These are phyloP conservation scores for Phellopilus nigrolimitatus DNA, from an alignment of 1,284 basidiomycete species.

Conservation along the genomic window DNA sequence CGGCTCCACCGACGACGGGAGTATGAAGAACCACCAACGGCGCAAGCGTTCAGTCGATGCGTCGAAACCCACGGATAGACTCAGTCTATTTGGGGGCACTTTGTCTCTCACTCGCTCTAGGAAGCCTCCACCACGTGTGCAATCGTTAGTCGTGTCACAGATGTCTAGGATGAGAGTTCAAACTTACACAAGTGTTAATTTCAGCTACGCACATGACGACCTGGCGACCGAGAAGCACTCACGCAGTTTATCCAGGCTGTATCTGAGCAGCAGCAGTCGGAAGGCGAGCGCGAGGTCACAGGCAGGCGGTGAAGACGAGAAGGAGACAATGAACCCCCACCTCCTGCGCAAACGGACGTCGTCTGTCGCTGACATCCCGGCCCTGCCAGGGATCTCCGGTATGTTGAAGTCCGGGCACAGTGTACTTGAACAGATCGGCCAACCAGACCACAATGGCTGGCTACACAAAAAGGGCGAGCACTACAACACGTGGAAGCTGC, in stretches of 20 bases:
- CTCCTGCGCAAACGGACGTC: conserved; percentile 29
- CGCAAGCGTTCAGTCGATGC: conserved; percentile 48
- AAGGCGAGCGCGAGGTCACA: conserved; percentile 35
- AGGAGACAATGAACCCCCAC: conserved; percentile 21
- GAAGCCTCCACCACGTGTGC: conserved; percentile 76
- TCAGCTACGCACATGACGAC: conserved; percentile 22
- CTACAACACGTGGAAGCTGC: conserved; percentile 90
- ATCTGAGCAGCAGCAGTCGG: conserved; percentile 34
- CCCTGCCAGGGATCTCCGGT: conserved; percentile 18
- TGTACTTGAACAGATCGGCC: conserved; percentile 85
- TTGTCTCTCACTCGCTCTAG: conserved; percentile 61
- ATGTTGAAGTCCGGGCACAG: conserved; percentile 58
- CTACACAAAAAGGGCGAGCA: conserved; percentile 94
- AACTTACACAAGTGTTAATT: conserved; percentile 22
- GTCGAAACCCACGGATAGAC: conserved; percentile 50
- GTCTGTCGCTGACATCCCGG: conserved; percentile 16
- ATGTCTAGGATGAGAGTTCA: not conserved
- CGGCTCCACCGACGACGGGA: conserved; percentile 24
- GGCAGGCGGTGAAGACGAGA: conserved; percentile 27
- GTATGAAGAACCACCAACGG: conserved; percentile 31
- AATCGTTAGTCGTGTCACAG: conserved; percentile 37
- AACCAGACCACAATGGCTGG: conserved; percentile 86
- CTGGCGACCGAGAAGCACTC: conserved; percentile 22
- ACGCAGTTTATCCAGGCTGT: conserved; percentile 48
- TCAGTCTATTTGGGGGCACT: conserved; percentile 72